Evolutionary conservation across 495 filamentous ascomycete species (phyloP).

Genomic region (Neurospora sp.): DNA sequence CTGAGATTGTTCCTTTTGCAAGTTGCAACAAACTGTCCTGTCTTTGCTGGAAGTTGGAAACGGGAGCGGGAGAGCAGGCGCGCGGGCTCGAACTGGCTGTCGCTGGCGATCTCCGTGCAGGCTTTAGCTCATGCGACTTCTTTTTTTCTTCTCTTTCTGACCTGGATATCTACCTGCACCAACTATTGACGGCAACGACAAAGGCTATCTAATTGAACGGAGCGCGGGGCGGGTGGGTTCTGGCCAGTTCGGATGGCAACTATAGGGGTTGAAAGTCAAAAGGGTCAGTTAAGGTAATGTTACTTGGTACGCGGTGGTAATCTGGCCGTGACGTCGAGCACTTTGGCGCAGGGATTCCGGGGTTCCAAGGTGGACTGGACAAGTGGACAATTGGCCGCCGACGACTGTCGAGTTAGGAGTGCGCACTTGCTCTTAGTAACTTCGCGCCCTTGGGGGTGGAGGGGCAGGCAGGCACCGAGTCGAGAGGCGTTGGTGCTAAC

Average conservation of each 20-base stretch:
- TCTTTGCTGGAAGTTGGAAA: background rate
- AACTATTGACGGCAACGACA: background rate
- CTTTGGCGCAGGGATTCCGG: background rate
- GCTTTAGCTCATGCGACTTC: background rate
- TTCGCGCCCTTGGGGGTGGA: background rate
- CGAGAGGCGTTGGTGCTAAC: background rate
- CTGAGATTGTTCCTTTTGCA: background rate
- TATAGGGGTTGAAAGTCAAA: background rate
- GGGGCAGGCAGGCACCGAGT: background rate
- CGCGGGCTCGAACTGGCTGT: background rate
- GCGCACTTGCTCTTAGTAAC: background rate
- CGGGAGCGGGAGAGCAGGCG: background rate
- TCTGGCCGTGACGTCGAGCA: background rate
- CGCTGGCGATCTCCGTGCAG: background rate
- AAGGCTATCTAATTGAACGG: background rate
- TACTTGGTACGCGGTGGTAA: background rate
- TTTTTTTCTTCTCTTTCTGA: background rate
- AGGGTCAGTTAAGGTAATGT: background rate
- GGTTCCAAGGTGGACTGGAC: background rate
- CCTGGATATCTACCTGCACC: background rate
- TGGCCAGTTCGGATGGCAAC: background rate
- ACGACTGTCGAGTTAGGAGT: background rate
- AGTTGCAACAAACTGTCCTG: background rate
- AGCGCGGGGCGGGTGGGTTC: background rate
- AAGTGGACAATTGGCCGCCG: background rate